phyloP scores from a whole-genome alignment of 1,284 basidiomycete species.

The Ceratobasidium sp. region DNA sequence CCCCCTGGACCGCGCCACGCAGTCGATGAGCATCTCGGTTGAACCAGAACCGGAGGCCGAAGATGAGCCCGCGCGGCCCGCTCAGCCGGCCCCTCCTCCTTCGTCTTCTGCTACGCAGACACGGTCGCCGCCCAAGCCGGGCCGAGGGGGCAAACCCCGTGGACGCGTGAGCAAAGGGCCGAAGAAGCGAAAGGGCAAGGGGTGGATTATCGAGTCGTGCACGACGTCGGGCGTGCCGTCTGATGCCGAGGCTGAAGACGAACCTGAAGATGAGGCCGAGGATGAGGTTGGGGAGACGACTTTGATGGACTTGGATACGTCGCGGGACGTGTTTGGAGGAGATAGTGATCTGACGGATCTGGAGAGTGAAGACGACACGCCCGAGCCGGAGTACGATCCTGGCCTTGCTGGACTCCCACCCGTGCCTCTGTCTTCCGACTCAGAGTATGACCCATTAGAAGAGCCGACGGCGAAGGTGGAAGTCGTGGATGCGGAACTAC shows the following conservation, averaged over 20 bases:
- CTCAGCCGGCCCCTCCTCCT: background rate
- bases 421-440: slow-evolving; percentile 7
- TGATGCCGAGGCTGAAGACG: background rate
- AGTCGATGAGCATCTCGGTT: slow-evolving; percentile 36
- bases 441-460: slow-evolving; percentile 12
- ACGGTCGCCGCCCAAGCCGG: background rate
- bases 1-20: background rate
- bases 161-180: slow-evolving; percentile 29
- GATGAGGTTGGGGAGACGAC: too few species aligned
- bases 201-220: slow-evolving; percentile 37
- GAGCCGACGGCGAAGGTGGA: background rate
- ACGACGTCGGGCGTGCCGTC: slow-evolving; percentile 19
- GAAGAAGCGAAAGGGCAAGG: slow-evolving; percentile 15
- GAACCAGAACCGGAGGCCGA: slow-evolving; percentile 11
- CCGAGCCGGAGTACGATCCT: slow-evolving; percentile 25
- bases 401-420: slow-evolving; percentile 19
- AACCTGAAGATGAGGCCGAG: too few species aligned
- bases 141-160: slow-evolving; percentile 1
- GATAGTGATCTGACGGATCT: slow-evolving; percentile 29
- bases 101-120: background rate
- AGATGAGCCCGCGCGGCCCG: background rate
- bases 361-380: background rate
- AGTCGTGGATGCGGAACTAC: too few species aligned
- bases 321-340: slow-evolving; percentile 9
- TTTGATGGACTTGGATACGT: too few species aligned